phyloP scores from a whole-genome alignment of 2,329 filamentous ascomycete species.

The Diaporthe batatas region DNA sequence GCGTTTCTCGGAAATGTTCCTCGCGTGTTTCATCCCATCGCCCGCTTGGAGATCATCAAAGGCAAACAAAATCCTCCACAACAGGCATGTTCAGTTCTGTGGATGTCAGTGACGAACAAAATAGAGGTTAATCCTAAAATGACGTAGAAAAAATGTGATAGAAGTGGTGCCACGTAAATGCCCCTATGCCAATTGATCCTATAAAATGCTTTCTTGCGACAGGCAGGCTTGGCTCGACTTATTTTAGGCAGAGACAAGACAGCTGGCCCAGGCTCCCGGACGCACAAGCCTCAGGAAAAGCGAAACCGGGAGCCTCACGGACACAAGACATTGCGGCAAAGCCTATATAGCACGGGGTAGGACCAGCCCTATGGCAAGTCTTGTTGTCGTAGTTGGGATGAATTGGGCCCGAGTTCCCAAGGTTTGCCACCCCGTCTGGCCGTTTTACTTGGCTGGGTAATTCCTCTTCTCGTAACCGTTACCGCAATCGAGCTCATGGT shows the following conservation, averaged over 20 bases:
- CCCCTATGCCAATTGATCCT: constrained; percentile 20
- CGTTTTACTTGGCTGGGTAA: background rate
- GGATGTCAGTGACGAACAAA: background rate
- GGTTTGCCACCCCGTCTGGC: background rate
- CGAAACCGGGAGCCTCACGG: constrained; percentile 25
- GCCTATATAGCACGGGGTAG: constrained; percentile 16
- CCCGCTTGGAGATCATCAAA: constrained; percentile 1
- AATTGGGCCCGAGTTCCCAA: background rate
- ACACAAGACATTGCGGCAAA: constrained; percentile 18
- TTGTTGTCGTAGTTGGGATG: constrained; percentile 4
- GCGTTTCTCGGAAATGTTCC: constrained; percentile 13
- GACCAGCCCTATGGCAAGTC: constrained; percentile 7
- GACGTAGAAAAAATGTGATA: background rate
- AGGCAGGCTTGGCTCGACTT: background rate
- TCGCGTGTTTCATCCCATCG: constrained; percentile 29
- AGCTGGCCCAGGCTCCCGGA: background rate
- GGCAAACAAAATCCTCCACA: background rate
- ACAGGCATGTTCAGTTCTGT: background rate
- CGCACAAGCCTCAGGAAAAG: constrained; percentile 2
- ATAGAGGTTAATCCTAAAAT: background rate
- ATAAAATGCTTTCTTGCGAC: constrained; percentile 16
- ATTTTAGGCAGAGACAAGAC: background rate
- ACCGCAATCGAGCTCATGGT: constrained; percentile 14
- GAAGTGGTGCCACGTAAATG: constrained; percentile 2
- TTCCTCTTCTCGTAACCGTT: constrained; percentile 21